Conservation (phyloP, 345 rosid genomes). For the Mangifera indica region DNA sequence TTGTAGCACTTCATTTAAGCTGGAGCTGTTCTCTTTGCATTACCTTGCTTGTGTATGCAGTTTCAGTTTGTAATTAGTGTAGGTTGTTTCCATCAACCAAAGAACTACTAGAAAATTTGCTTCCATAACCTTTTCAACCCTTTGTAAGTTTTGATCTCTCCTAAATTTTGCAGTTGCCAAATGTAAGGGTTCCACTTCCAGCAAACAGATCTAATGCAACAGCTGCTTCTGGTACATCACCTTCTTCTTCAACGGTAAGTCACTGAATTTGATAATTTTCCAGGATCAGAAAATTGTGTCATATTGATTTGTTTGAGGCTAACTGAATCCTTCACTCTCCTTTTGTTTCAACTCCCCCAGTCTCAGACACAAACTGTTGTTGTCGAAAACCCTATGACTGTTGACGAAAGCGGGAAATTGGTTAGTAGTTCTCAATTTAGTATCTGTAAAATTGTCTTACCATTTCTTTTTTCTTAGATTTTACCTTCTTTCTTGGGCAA, state of each 20-base stretch:
- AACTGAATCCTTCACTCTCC: conserved; percentile 8
- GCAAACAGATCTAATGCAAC: conserved; percentile 56
- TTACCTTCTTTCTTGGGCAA: not conserved
- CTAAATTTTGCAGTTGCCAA: conserved; percentile 44
- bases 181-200: conserved; percentile 55
- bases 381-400: conserved; percentile 95
- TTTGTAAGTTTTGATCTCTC: not conserved
- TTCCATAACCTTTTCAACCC: not conserved
- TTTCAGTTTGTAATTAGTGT: not conserved
- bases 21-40: not conserved
- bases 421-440: conserved; percentile 27
- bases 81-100: conserved; percentile 1
- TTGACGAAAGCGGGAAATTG: conserved; percentile 95
- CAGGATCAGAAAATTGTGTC: not conserved
- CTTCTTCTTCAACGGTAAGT: conserved; percentile 75
- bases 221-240: conserved; percentile 41
- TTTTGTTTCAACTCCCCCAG: conserved; percentile 31
- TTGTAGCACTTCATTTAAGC: not conserved
- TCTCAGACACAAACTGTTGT: conserved; percentile 85
- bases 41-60: not conserved
- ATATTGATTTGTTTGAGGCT: not conserved
- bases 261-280: conserved; percentile 9
- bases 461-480: conserved; percentile 1
- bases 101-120: not conserved
- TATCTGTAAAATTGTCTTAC: not conserved